Evolutionary conservation across 2,329 filamentous ascomycete genomes (phyloP).

Genomic region (Cytospora chrysosperma): DNA sequence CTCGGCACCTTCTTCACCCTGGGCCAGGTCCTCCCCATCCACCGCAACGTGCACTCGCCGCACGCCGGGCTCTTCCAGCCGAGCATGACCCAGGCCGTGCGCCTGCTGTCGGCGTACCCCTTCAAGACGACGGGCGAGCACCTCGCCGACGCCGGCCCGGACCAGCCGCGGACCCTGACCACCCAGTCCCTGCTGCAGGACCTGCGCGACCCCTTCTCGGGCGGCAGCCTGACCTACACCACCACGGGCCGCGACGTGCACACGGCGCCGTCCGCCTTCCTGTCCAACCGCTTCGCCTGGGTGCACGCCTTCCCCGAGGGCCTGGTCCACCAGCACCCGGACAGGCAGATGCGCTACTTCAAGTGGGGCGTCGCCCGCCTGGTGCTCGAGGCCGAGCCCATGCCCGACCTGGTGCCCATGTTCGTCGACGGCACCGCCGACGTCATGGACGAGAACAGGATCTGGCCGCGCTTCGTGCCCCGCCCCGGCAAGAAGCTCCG

Average conservation of each 20-base stretch:
- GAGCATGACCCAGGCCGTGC: conserved; percentile 81
- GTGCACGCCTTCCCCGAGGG: conserved; percentile 96
- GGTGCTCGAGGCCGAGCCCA: conserved; percentile 84
- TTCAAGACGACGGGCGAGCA: conserved; percentile 35
- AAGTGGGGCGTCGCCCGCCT: conserved; percentile 94
- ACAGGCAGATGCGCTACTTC: conserved; percentile 87
- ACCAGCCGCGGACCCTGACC: conserved; percentile 16
- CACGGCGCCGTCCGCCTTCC: conserved; percentile 69
- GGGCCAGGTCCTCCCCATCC: conserved; percentile 88
- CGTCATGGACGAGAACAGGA: conserved; percentile 82
- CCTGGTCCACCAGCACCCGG: conserved; percentile 82
- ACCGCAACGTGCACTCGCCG: conserved; percentile 74
- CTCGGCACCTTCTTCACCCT: conserved; percentile 78
- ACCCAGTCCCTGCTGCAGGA: conserved; percentile 28
- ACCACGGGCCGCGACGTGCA: conserved; percentile 67
- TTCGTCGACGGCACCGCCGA: conserved; percentile 89
- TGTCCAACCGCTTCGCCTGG: conserved; percentile 73
- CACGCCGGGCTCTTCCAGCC: conserved; percentile 88
- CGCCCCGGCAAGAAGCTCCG: conserved; percentile 68
- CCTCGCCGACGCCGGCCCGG: conserved; percentile 12
- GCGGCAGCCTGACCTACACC: conserved; percentile 51
- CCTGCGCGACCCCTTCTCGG: conserved; percentile 50
- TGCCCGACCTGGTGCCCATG: conserved; percentile 87
- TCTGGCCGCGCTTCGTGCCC: conserved; percentile 78
- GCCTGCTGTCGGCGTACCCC: conserved; percentile 67